Evolutionary conservation across 345 rosid species (phyloP).

Genomic region (Eucalyptus erythrocorys): DNA sequence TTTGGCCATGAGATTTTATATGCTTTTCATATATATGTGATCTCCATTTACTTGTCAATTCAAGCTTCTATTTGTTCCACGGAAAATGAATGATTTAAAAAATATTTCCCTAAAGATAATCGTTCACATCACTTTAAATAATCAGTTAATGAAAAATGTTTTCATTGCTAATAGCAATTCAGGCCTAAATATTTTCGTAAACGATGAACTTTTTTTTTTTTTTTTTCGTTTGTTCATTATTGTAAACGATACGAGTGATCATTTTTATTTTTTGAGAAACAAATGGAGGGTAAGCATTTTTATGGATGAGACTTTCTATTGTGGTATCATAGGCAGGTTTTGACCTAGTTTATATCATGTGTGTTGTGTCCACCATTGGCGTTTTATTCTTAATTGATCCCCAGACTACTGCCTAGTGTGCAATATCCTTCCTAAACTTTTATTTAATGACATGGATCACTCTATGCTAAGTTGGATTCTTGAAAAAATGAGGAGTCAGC

Average conservation of each 20-base stretch:
- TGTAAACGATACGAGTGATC: too few relatives aligned
- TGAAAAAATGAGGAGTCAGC: not conserved
- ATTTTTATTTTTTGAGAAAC: too few relatives aligned
- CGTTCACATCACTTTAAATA: too few relatives aligned
- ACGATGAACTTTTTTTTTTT: too few relatives aligned
- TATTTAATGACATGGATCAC: not conserved
- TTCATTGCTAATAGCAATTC: too few relatives aligned
- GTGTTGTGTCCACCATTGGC: not conserved
- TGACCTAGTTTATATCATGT: not conserved
- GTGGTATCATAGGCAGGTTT: not conserved
- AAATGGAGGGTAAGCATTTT: not conserved
- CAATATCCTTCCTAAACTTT: not conserved
- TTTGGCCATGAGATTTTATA: not conserved
- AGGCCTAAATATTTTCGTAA: too few relatives aligned
- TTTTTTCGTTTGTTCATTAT: too few relatives aligned
- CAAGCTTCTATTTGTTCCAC: not conserved
- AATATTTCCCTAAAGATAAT: too few relatives aligned
- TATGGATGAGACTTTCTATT: not conserved
- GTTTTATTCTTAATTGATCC: not conserved
- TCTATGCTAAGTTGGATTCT: not conserved
- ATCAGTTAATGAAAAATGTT: too few relatives aligned
- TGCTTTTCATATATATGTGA: not conserved
- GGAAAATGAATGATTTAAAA: too few relatives aligned
- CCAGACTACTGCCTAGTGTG: too few relatives aligned
- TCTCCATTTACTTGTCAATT: not conserved